These are phyloP conservation scores for Diaporthe sp. DNA, from an alignment of 2,329 filamentous ascomycete genomes.

Conservation along the genomic window DNA sequence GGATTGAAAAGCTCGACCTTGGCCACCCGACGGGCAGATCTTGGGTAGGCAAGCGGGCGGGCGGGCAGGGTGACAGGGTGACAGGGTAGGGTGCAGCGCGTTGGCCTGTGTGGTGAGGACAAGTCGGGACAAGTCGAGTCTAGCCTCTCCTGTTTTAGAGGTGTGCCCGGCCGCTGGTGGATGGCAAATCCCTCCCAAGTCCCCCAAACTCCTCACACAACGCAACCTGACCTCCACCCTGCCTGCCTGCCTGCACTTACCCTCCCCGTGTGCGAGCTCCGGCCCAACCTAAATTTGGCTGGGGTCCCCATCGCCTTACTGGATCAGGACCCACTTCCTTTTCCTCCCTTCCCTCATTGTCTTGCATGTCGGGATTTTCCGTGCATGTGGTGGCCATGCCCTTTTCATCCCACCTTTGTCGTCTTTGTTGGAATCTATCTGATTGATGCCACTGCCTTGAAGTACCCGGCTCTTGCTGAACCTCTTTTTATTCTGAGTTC, in stretches of 20 bases:
- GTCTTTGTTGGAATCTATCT: neutral
- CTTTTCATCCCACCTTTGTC: conserved; percentile 10
- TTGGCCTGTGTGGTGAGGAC: conserved; percentile 5
- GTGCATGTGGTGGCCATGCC: conserved; percentile 4
- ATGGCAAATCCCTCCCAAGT: conserved; percentile 13
- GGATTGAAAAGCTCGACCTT: conserved; percentile 34
- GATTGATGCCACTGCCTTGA: neutral
- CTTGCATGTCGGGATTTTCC: conserved; percentile 11
- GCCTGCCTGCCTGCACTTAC: neutral
- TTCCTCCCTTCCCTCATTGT: neutral
- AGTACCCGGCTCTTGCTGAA: neutral
- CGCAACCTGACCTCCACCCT: neutral
- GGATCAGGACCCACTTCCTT: conserved; percentile 1
- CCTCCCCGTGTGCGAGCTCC: conserved; percentile 4
- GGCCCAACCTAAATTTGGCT: conserved; percentile 33
- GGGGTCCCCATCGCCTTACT: conserved; percentile 5
- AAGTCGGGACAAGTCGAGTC: conserved; percentile 25
- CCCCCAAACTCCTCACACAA: conserved; percentile 14
- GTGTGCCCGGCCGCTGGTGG: neutral
- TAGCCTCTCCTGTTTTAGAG: conserved; percentile 26
- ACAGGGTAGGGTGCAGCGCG: conserved; percentile 12
- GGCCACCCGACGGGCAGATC: conserved; percentile 31
- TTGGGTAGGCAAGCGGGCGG: conserved; percentile 9
- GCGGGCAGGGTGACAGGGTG: neutral
- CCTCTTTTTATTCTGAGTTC: neutral